Conservation (phyloP, 2,329 filamentous ascomycete species). For the Cercospora zeae-maydis region DNA sequence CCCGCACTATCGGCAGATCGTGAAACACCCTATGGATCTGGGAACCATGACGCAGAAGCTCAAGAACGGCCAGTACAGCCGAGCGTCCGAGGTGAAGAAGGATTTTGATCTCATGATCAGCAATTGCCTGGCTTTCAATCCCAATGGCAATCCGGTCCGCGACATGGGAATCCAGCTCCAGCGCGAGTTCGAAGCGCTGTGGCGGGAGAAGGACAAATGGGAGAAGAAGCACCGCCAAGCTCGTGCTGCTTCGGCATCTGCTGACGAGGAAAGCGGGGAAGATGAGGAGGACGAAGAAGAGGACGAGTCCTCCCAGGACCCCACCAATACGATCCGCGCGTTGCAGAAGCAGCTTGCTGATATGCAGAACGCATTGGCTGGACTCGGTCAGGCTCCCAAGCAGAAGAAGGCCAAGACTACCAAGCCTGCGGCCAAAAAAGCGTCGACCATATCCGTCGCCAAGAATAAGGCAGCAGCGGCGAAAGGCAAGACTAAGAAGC, state of each 20-base stretch:
- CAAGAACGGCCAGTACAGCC: constrained; percentile 72
- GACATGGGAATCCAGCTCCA: constrained; percentile 69
- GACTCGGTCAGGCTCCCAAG: constrained; percentile 45
- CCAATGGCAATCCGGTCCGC: constrained; percentile 70
- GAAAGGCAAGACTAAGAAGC: constrained; percentile 54
- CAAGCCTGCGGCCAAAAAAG: constrained; percentile 26
- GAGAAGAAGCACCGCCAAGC: constrained; percentile 70
- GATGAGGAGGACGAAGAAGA: constrained; percentile 59
- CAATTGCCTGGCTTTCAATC: constrained; percentile 93
- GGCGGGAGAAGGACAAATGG: constrained; percentile 77
- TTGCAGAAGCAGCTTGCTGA: constrained; percentile 64
- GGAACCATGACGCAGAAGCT: constrained; percentile 76
- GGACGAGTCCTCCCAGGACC: constrained; percentile 38
- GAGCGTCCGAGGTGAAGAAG: constrained; percentile 77
- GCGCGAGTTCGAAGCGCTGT: constrained; percentile 69
- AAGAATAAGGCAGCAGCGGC: constrained; percentile 33
- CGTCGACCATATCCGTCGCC: constrained; percentile 38
- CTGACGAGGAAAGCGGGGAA: constrained; percentile 68
- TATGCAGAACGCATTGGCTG: constrained; percentile 43
- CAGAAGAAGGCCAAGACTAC: constrained; percentile 41
- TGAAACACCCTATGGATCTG: constrained; percentile 97
- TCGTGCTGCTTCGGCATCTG: constrained; percentile 61
- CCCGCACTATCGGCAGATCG: constrained; percentile 84
- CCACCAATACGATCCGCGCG: constrained; percentile 58
- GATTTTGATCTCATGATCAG: constrained; percentile 79